These are phyloP conservation scores for Drosera capensis DNA, from an alignment of 148 eudicot genomes.

Conservation along the genomic window DNA sequence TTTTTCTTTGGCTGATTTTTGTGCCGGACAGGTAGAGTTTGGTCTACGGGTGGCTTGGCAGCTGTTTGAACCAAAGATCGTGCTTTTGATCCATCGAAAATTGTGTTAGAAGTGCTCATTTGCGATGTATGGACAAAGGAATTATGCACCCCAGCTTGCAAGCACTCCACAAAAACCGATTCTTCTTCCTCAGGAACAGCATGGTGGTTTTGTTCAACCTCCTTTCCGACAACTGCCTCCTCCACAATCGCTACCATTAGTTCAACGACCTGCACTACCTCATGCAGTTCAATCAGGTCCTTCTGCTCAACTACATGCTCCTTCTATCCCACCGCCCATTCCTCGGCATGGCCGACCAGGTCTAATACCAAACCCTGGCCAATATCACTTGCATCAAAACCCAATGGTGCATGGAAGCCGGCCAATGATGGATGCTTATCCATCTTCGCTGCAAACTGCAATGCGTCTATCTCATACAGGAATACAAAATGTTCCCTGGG, in stretches of 20 bases:
- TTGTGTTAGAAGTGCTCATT: background rate
- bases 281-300: slow-evolving; percentile 18
- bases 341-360: slow-evolving; percentile 21
- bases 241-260: slow-evolving; percentile 13
- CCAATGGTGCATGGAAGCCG: slow-evolving; percentile 19
- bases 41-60: slow-evolving; percentile 11
- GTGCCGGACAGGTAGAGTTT: slow-evolving; percentile 3
- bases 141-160: slow-evolving; percentile 36
- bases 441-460: slow-evolving; percentile 16
- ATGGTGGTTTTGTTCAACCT: no score
- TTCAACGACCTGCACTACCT: slow-evolving; percentile 27
- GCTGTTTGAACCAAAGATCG: slow-evolving; percentile 11
- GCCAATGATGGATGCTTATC: slow-evolving; percentile 19
- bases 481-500: slow-evolving; percentile 25
- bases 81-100: slow-evolving; percentile 2
- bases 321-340: slow-evolving; percentile 13
- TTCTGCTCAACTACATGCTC: slow-evolving; percentile 21
- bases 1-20: no score
- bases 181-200: slow-evolving; percentile 34
- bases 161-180: slow-evolving; percentile 39
- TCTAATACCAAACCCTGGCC: slow-evolving; percentile 18
- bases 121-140: slow-evolving; percentile 63
- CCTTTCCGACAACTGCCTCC: slow-evolving; percentile 30
- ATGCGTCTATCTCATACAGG: slow-evolving; percentile 12
- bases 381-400: slow-evolving; percentile 24